phyloP scores from a whole-genome alignment of 2,329 filamentous ascomycete genomes.

The Hypoxylon sp. region DNA sequence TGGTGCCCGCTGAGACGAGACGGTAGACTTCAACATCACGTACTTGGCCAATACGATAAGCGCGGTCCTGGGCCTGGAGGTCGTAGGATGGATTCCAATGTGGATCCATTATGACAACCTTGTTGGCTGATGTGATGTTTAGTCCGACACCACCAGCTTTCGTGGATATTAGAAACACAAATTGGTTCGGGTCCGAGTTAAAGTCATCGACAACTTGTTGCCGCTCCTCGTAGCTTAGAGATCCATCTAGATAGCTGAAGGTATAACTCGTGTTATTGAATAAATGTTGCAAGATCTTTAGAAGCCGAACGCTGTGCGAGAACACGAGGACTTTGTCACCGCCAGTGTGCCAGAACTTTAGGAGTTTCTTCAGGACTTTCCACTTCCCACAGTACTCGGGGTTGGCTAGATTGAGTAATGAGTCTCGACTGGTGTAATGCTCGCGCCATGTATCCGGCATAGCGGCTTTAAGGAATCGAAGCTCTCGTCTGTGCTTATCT shows the following conservation, averaged over 20 bases:
- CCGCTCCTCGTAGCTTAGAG: conserved; percentile 85
- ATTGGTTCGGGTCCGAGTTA: conserved; percentile 88
- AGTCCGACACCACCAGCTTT: conserved; percentile 93
- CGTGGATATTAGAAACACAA: conserved; percentile 96
- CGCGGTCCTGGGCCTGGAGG: conserved; percentile 94
- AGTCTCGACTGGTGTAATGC: conserved; percentile 82
- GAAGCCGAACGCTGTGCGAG: conserved; percentile 87
- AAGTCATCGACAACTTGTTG: conserved; percentile 88
- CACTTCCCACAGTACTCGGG: conserved; percentile 97
- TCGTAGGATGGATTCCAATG: conserved; percentile 98
- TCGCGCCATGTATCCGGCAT: conserved; percentile 81
- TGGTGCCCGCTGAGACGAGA: conserved; percentile 89
- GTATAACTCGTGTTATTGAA: conserved; percentile 92
- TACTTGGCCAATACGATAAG: conserved; percentile 93
- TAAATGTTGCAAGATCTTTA: conserved; percentile 86
- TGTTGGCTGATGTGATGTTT: conserved; percentile 98
- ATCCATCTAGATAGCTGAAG: conserved; percentile 90
- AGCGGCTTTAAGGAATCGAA: conserved; percentile 80
- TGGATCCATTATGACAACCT: conserved; percentile 96
- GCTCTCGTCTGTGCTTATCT: conserved; percentile 83
- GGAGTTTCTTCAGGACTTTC: conserved; percentile 88
- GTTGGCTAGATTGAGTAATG: conserved; percentile 84
- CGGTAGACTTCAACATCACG: conserved; percentile 96
- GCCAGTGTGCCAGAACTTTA: conserved; percentile 90
- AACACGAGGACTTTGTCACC: conserved; percentile 97